Base-by-base conservation (phyloP, 1,139 yeast species). In the Kazachstania sp. region DNA sequence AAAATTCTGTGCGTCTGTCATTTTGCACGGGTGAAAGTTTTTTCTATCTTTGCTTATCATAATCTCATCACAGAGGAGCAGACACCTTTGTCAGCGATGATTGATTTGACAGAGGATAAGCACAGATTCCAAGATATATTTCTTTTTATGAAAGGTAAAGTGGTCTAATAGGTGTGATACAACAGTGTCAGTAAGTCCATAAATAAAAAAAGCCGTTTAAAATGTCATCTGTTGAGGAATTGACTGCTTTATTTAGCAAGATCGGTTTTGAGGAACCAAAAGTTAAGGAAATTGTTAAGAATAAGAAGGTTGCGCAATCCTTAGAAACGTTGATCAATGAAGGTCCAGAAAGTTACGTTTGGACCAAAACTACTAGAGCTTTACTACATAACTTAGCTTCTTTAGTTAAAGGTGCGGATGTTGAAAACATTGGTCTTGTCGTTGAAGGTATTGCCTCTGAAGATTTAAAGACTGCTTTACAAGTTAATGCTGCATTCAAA, bases 381-480 rank as follows among this genome's bases (percentile, higher is more conserved):
- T 72, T 86, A 49, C 71, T 88, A 49, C 96, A 90, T 65, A 75
- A 80, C 49, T 73, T 90, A 54, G 97, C 97, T 2, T 73, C 82
- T 23, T 75, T 79, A 43, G 65, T 78, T 45, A 83, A 82, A 60
- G 71, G 69, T 35, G 63, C 62, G 1, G 62, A 62, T 1, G 48
- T 68, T 12, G 53, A 63, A 16, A 68, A 77, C 48, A 71, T 87
- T 46, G 65, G 70, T 13, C 60, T 77, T 49, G 70, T 86, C 37
- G 74, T 83, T 23, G 69, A 71, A 45, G 87, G 80, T 19, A 81
- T 88, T 55, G 66, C 76, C 23, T 80, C 76, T 49, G 87, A 79
- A 16, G 76, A 81, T 43, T 66, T 90, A 56, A 78, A 77, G 60
- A 75, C 86, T 11, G 73, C 77, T 47, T 76, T 82, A 58, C 96